Conservation (phyloP, 2,329 filamentous ascomycete species). For the Magnaporthales sp. region DNA sequence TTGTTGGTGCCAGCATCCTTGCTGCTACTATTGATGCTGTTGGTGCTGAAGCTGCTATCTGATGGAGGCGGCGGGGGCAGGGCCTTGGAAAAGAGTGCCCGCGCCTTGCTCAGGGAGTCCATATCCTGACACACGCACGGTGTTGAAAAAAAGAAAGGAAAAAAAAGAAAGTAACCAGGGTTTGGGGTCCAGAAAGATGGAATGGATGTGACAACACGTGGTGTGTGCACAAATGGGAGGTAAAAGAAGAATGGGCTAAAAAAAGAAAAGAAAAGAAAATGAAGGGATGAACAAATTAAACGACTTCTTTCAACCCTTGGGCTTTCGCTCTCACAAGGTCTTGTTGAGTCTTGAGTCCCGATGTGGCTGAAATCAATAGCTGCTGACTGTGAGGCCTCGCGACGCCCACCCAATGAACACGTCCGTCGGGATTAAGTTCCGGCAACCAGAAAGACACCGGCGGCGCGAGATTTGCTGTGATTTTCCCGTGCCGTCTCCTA, state of each 20-base stretch:
- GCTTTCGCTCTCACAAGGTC: not conserved
- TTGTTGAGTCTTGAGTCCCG: not conserved
- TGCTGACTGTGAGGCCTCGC: not conserved
- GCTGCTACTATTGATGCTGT: not conserved
- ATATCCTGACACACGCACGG: slow-evolving; percentile 2
- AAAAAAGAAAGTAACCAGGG: not conserved
- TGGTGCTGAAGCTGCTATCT: not conserved
- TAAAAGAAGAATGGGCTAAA: not conserved
- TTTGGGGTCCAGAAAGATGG: not conserved
- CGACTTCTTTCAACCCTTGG: not conserved
- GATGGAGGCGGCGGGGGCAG: slow-evolving; percentile 40
- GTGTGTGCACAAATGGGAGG: not conserved
- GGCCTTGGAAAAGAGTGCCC: slow-evolving; percentile 51
- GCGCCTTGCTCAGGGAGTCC: slow-evolving; percentile 24
- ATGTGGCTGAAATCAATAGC: not conserved
- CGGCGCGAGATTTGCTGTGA: not conserved
- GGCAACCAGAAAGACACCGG: not conserved
- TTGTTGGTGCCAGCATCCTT: slow-evolving; percentile 8
- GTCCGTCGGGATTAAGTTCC: not conserved
- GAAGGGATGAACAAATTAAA: not conserved
- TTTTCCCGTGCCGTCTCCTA: not conserved
- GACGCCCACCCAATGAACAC: not conserved
- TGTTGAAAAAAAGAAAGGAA: not conserved
- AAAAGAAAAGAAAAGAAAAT: not conserved
- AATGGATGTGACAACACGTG: not conserved